Evolutionary conservation across 2,329 filamentous ascomycete species (phyloP), one percentile per base, ranked within the genome.

Genomic region (Trichoderma sp.): DNA sequence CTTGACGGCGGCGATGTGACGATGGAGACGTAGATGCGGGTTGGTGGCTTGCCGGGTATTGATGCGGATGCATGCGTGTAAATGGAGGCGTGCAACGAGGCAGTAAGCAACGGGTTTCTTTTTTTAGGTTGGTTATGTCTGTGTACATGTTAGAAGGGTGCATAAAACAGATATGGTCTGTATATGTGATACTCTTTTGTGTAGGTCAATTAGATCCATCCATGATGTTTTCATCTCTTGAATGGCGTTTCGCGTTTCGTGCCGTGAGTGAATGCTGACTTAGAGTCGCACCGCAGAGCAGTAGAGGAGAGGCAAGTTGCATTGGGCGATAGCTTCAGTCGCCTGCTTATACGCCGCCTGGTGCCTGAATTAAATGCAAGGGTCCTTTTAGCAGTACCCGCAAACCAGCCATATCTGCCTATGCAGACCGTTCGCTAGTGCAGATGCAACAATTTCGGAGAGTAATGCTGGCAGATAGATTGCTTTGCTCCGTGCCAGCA

Each of bases 1-100:
- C 76, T 29, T 69, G 37, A 69, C 24, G 37, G 10, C 11, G 33
- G 10, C 33, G 33, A 33, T 33, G 33, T 10, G 10, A 4, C 4
- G 37, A 19, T 19, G 58, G 27, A n/a, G 47, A 29, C 6, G 16
- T 29, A 27, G n/a, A 7, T 16, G 52, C 27, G 16, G 27, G 10
- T 49, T 49, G 43, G 43, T 21, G 43, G 43, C n/a, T 49, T 21
- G n/a, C 43, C n/a, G 43, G 43, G 8, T 49, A 49, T 49, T n/a
- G n/a, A 49, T 47, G 43, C 43, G n/a, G 16, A 49, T 49, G 43
- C 43, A 21, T 21, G n/a, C 43, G 43, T 49, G n/a, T 49, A 13
- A n/a, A 33, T 21, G 29, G n/a, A 53, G 33, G 59, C n/a, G 59
- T 62, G 37, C 21, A 52, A 24, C 31, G 59, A n/a, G 24, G 27